These are phyloP conservation scores for Rhodosporidiobolus odoratus DNA, from an alignment of 768 basidiomycete species.

Conservation along the genomic window DNA sequence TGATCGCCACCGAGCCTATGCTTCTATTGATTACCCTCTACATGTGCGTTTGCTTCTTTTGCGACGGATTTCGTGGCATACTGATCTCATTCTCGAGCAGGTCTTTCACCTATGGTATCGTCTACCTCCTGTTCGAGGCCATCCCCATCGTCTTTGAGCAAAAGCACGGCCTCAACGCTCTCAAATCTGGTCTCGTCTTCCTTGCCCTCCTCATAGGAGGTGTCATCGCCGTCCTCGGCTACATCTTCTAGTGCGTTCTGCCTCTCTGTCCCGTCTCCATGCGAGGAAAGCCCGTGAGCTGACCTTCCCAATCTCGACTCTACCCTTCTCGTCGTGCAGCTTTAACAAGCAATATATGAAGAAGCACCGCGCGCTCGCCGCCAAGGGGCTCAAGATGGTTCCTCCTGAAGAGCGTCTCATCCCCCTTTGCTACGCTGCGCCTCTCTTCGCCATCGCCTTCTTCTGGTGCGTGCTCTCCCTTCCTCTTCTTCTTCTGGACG, in stretches of 20 bases:
- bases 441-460: conserved; percentile 36
- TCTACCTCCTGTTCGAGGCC: conserved; percentile 45
- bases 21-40: conserved; percentile 35
- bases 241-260: conserved; percentile 28
- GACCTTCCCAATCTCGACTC: not conserved
- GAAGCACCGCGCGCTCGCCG: conserved; percentile 10
- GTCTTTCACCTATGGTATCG: conserved; percentile 36
- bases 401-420: conserved; percentile 43
- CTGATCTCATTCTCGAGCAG: no score
- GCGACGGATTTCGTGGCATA: no score
- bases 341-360: conserved; percentile 41
- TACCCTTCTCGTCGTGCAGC: conserved; percentile 1
- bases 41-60: not conserved
- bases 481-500: not conserved
- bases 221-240: conserved; percentile 20
- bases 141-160: conserved; percentile 45
- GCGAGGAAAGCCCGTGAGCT: no score
- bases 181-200: conserved; percentile 43
- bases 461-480: conserved; percentile 23
- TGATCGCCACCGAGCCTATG: conserved; percentile 44
- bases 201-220: conserved; percentile 43
- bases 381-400: conserved; percentile 20
- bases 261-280: no score
- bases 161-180: conserved; percentile 44
- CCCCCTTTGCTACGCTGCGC: conserved; percentile 30